Evolutionary conservation across 2,329 filamentous ascomycete species (phyloP).

Genomic region (Fusarium torulosum): DNA sequence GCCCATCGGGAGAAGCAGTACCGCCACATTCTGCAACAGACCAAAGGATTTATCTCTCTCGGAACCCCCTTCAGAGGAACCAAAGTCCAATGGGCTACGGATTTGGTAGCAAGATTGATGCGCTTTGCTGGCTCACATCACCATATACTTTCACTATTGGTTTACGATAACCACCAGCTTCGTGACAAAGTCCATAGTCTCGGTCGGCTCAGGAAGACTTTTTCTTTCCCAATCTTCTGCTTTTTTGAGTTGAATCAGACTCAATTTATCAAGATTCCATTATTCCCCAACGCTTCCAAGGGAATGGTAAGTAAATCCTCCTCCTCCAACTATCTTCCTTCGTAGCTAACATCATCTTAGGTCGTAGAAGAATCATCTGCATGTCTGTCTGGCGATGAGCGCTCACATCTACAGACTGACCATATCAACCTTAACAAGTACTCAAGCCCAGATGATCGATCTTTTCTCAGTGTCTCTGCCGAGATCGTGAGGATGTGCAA

Average conservation of each 20-base stretch:
- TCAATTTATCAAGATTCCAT: neutral
- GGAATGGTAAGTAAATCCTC: neutral
- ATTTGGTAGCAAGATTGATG: neutral
- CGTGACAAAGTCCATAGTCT: neutral
- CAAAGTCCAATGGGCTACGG: neutral
- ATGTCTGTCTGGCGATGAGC: neutral
- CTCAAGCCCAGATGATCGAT: neutral
- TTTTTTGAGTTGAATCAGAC: neutral
- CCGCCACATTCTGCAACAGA: neutral
- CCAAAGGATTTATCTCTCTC: neutral
- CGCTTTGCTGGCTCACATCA: neutral
- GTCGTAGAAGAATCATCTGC: neutral
- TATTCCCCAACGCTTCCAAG: neutral
- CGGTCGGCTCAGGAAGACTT: neutral
- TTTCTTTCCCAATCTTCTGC: neutral
- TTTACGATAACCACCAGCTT: neutral
- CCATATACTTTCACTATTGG: neutral
- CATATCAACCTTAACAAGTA: neutral
- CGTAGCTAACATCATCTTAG: neutral
- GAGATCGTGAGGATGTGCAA: neutral
- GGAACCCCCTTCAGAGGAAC: conserved; percentile 1
- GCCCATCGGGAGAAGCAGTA: neutral
- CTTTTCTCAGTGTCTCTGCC: neutral
- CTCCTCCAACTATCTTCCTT: no score
- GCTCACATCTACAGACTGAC: neutral